Percentiles rank a stretch among this genome's conserved stretches.
Evolutionary conservation across 2,329 filamentous ascomycete species (phyloP).

Genomic region (Hypoxylon sp.): DNA sequence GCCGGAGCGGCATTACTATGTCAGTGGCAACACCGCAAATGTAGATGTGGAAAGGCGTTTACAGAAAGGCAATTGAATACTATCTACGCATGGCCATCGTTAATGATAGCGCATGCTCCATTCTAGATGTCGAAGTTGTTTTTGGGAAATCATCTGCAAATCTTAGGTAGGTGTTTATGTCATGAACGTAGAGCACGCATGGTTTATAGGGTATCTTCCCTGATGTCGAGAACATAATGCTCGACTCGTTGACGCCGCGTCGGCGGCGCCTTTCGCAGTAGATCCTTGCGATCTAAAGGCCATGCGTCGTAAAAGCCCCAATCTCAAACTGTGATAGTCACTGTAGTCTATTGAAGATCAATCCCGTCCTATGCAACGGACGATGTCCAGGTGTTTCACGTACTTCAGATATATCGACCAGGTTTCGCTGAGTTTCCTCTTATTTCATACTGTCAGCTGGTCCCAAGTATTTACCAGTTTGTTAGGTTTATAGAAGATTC

Average conservation of each 20-base stretch:
- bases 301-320: too few species aligned
- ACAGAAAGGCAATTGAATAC: constrained; percentile 43
- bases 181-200: too few species aligned
- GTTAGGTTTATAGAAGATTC: neutral
- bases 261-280: neutral
- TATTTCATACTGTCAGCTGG: too few species aligned
- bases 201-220: neutral
- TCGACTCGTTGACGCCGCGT: neutral
- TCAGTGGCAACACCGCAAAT: constrained; percentile 33
- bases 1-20: constrained; percentile 25
- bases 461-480: neutral
- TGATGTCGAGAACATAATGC: neutral
- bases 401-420: too few species aligned
- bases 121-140: neutral
- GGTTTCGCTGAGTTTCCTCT: too few species aligned
- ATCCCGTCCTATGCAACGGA: too few species aligned
- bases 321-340: too few species aligned
- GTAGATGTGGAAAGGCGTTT: constrained; percentile 44
- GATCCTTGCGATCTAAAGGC: neutral
- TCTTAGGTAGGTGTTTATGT: neutral
- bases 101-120: neutral
- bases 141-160: neutral
- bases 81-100: constrained; percentile 17
- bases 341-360: too few species aligned
- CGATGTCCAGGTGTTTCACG: too few species aligned